Evolutionary conservation across 495 filamentous ascomycete genomes (phyloP).

Genomic region (Penicillium cataractarum): DNA sequence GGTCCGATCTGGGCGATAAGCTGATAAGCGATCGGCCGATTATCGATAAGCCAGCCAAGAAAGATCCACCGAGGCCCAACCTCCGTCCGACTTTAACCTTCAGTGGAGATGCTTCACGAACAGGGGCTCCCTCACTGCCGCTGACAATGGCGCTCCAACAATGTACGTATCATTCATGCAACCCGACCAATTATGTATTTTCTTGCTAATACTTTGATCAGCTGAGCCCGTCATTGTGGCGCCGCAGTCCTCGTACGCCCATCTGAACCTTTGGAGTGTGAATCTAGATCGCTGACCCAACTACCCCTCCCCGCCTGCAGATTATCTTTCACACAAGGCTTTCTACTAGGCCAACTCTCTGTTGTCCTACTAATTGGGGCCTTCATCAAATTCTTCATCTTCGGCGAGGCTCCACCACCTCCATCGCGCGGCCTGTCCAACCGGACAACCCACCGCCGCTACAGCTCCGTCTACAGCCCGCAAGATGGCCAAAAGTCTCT

Average conservation of each 20-base stretch:
- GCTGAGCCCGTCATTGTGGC: slow-evolving; percentile 40
- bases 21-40: slow-evolving; percentile 27
- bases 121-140: slow-evolving; percentile 28
- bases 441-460: slow-evolving; percentile 63
- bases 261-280: slow-evolving; percentile 9
- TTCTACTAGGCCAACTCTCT: slow-evolving; percentile 90
- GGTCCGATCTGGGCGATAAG: neutral
- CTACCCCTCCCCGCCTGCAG: slow-evolving; percentile 13
- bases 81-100: slow-evolving; percentile 15
- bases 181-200: neutral
- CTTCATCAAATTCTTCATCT: slow-evolving; percentile 99
- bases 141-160: slow-evolving; percentile 47
- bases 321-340: slow-evolving; percentile 61
- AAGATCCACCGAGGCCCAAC: slow-evolving; percentile 23
- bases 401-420: slow-evolving; percentile 85
- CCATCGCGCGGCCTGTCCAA: slow-evolving; percentile 77
- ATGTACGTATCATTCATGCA: slow-evolving; percentile 22
- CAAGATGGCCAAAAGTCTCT: slow-evolving; percentile 47
- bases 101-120: slow-evolving; percentile 32
- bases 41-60: slow-evolving; percentile 21
- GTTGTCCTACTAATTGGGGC: slow-evolving; percentile 85
- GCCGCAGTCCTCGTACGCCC: slow-evolving; percentile 54
- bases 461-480: slow-evolving; percentile 57
- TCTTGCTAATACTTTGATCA: slow-evolving; percentile 22
- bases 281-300: slow-evolving; percentile 26